Base-by-base conservation (phyloP, 2,329 filamentous ascomycete species). In the Keithomyces neogunnii region DNA sequence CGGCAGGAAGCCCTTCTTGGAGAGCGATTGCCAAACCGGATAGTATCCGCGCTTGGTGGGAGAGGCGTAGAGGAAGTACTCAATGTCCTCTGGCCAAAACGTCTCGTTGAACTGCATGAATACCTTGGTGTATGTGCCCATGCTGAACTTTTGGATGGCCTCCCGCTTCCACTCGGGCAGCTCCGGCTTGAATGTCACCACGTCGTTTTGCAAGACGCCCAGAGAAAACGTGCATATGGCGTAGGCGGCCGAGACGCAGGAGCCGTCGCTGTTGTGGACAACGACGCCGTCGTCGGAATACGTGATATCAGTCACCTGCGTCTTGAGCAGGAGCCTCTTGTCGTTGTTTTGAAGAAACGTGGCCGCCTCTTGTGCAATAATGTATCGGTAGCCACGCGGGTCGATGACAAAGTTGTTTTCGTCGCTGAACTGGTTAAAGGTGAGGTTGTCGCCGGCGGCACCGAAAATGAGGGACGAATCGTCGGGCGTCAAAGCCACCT, bases 61-160 rank as follows among this genome's bases (percentile, higher is more conserved):
- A 29, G 73, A 73, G 0, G 73, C 73, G 49, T 75, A 75, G 0
- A 76, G 60, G 52, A 75, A 71, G 56, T 64, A 76, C 56, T 76
- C 64, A 0, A 62, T 68, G 13, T 71, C 65, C 0, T 66, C 60
- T 0, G 57, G 69, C 85, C 84, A 88, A 65, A 88, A 88, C 0
- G 80, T 77, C 50, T 82, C 70, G 53, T 82, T 72, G 65, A 87
- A 88, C 55, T 86, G 84, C 53, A 85, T 68, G 66, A 88, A 88
- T 54, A 88, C 79, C 62, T 88, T 88, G 48, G 83, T 88, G 66
- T 87, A 88, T 0, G 82, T 86, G 5, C 80, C 84, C 78, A 88
- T 86, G 54, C 73, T 70, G 62, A 86, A 86, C 38, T 76, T 80
- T 3, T 78, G 74, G 48, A 88, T 84, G 0, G 81, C 78, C 3